Evolutionary conservation across 2,329 filamentous ascomycete genomes (phyloP).

Genomic region (Lecanicillium sp.): DNA sequence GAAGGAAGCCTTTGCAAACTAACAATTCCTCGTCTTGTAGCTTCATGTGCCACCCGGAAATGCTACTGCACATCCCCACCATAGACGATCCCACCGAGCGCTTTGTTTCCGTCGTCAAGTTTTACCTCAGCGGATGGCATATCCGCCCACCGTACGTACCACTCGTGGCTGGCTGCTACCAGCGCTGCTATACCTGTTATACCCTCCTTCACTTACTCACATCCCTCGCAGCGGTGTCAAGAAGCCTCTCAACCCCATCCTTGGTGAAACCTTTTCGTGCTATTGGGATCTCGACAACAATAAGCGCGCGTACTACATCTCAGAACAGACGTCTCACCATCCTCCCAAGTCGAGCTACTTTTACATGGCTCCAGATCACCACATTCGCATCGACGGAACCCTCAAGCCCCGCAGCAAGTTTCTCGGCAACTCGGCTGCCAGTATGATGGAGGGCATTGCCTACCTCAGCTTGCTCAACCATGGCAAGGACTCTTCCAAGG

Average conservation of each 20-base stretch:
- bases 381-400: constrained; percentile 92
- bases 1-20: neutral
- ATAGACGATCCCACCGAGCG: constrained; percentile 84
- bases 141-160: constrained; percentile 83
- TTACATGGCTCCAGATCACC: constrained; percentile 89
- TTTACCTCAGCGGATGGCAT: constrained; percentile 98
- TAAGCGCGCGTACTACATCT: constrained; percentile 87
- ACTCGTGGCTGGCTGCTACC: neutral
- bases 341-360: constrained; percentile 99
- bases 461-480: constrained; percentile 76
- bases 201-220: too few relatives aligned
- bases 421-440: constrained; percentile 92
- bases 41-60: constrained; percentile 99
- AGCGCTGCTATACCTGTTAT: too few relatives aligned
- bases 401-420: constrained; percentile 94
- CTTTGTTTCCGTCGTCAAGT: constrained; percentile 94
- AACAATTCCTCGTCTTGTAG: constrained; percentile 35
- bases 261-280: constrained; percentile 89
- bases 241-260: constrained; percentile 93
- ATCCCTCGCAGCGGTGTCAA: constrained; percentile 71
- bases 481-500: constrained; percentile 53
- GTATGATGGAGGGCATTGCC: constrained; percentile 95
- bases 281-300: constrained; percentile 88
- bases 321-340: constrained; percentile 96
- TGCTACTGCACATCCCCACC: constrained; percentile 75